These are phyloP conservation scores for Salvia sclarea DNA, from an alignment of 305 asterid genomes.

Conservation along the genomic window DNA sequence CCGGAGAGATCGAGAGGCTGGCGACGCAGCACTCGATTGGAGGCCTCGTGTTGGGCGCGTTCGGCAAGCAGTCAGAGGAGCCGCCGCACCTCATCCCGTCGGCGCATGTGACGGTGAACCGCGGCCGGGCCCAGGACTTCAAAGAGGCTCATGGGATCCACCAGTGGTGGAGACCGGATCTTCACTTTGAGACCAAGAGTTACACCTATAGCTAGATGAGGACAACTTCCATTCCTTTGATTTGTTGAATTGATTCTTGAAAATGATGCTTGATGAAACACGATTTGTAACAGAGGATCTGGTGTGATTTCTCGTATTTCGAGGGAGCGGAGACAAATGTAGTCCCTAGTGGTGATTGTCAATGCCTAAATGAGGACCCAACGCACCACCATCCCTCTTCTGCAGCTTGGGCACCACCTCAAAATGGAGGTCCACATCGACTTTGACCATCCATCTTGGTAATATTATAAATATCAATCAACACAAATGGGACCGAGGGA, in stretches of 20 bases:
- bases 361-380: not conserved
- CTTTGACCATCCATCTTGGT: not conserved
- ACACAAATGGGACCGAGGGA: too few relatives aligned
- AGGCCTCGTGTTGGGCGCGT: constrained; percentile 63
- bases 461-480: too few relatives aligned
- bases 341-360: constrained; percentile 21
- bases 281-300: not conserved
- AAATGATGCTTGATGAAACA: not conserved
- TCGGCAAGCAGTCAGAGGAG: constrained; percentile 70
- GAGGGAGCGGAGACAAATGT: constrained; percentile 25
- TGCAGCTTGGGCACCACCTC: not conserved
- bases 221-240: not conserved
- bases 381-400: not conserved
- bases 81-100: constrained; percentile 87
- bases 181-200: constrained; percentile 49
- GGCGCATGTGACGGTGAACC: constrained; percentile 66
- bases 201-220: constrained; percentile 41
- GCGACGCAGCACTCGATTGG: constrained; percentile 91
- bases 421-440: not conserved
- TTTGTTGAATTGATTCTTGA: constrained; percentile 27
- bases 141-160: constrained; percentile 91
- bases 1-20: constrained; percentile 66
- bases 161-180: constrained; percentile 90
- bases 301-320: not conserved
- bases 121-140: constrained; percentile 54